Percentiles rank a stretch among this genome's conserved stretches.
phyloP scores from a whole-genome alignment of 2,329 filamentous ascomycete genomes.

The Clonostachys rosea region DNA sequence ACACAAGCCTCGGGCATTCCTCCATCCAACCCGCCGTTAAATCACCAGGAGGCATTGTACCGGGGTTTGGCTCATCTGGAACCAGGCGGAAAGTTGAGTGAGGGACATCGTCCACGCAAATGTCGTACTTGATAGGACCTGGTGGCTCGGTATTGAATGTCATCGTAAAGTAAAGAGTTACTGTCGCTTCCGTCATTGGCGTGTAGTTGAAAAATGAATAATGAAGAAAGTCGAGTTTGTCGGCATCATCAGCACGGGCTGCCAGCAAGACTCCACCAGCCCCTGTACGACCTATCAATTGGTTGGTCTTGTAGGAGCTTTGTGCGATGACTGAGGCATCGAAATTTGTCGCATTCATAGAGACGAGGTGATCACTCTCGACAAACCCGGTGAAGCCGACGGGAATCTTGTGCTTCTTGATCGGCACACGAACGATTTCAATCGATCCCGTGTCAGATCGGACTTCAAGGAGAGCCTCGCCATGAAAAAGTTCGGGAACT shows the following conservation, averaged over 20 bases:
- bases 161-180: constrained; percentile 46
- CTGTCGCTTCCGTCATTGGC: constrained; percentile 18
- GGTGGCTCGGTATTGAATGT: constrained; percentile 44
- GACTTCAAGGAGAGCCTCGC: constrained; percentile 4
- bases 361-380: constrained; percentile 7
- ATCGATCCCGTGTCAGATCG: neutral
- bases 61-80: constrained; percentile 35
- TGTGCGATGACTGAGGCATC: constrained; percentile 17
- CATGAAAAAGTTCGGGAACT: constrained; percentile 20
- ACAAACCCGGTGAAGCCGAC: constrained; percentile 9
- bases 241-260: constrained; percentile 8
- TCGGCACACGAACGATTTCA: constrained; percentile 5
- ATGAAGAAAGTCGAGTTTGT: constrained; percentile 11
- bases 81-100: constrained; percentile 22
- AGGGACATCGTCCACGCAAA: constrained; percentile 37
- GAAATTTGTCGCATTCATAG: constrained; percentile 18
- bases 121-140: constrained; percentile 44
- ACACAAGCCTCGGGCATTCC: constrained; percentile 38
- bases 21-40: constrained; percentile 45
- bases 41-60: constrained; percentile 28
- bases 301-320: constrained; percentile 18
- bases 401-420: constrained; percentile 3
- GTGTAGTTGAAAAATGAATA: constrained; percentile 24
- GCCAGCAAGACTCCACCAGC: constrained; percentile 27
- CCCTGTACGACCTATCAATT: constrained; percentile 17